Evolutionary conservation across 495 filamentous ascomycete genomes (phyloP).

Genomic region (Pyrenula massariospora): DNA sequence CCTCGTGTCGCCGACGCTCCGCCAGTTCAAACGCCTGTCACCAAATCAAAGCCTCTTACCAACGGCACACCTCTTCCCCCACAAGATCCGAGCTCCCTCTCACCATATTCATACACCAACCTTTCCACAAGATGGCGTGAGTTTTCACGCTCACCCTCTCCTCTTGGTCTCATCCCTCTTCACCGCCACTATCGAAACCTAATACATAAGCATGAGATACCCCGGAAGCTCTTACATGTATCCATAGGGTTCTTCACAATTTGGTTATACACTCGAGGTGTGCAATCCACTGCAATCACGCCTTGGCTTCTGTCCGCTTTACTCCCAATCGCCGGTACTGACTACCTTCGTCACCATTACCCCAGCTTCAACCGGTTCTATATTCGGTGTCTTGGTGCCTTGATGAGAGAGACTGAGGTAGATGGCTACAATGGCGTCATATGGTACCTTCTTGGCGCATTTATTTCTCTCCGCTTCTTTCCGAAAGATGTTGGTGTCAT

Average conservation of each 20-base stretch:
- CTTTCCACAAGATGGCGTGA: conserved; percentile 59
- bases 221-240: conserved; percentile 49
- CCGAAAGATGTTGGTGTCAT: conserved; percentile 93
- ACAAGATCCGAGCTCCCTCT: conserved; percentile 36
- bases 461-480: conserved; percentile 72
- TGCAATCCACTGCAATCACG: conserved; percentile 62
- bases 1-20: conserved; percentile 16
- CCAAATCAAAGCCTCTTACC: conserved; percentile 20
- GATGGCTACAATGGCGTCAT: conserved; percentile 91
- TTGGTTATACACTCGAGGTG: conserved; percentile 65
- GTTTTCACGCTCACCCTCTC: conserved; percentile 78
- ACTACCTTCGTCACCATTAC: conserved; percentile 71
- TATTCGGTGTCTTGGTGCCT: conserved; percentile 66
- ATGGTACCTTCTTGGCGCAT: conserved; percentile 87
- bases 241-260: conserved; percentile 92
- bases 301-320: conserved; percentile 72
- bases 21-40: conserved; percentile 9
- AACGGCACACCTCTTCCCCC: conserved; percentile 26
- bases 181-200: conserved; percentile 47
- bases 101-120: conserved; percentile 54
- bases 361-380: conserved; percentile 78
- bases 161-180: conserved; percentile 89
- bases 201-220: conserved; percentile 39
- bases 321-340: conserved; percentile 76
- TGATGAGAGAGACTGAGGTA: conserved; percentile 96